Base-by-base conservation (phyloP, 768 basidiomycete genomes). In the Artomyces pyxidatus region DNA sequence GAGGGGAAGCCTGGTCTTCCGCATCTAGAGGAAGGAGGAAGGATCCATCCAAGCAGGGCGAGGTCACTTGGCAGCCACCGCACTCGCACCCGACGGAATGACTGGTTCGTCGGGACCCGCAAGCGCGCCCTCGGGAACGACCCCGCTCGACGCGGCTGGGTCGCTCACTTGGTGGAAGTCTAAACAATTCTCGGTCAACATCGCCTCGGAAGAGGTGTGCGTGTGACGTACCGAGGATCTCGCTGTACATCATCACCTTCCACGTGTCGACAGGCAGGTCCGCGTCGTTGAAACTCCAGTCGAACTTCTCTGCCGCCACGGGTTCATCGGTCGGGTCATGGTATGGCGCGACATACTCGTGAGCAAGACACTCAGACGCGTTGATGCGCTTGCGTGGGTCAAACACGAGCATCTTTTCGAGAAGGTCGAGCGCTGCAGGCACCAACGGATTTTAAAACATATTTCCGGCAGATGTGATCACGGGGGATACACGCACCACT, bases 171-270 rank as follows among this genome's bases (percentile, higher is more conserved):
- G 85, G 60, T 89, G 87, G 75, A 88, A 89, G 60, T 88, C 87
- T 89, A 48, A 37, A 30, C 38, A n/a, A n/a, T 47, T 19, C 23
- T 6, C 21, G 38, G 11, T 17, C 5, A 27, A 48, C 16, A 30
- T 17, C 10, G 22, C 14, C 19, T 4, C 23, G 12, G 22, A 17
- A 17, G 29, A 21, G 14, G 43, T 14, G 26, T 16, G 37, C 37
- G 38, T 12, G 22, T 16, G 4, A 68, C 84, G 54, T 60, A 92
- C 93, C 92, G 11, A 97, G 74, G 55, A 97, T 98, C 69, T 99
- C 95, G 59, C 85, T 88, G 73, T 98, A 98, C 95, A 99, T 99
- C 96, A 99, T 99, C 63, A 96, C 95, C 70, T 97, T 98, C 96
- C 96, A 99, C 1, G 91, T 95, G 61, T 99, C 96, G 10, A 98